These are phyloP conservation scores for Boeremia exigua DNA, from an alignment of 2,329 filamentous ascomycete genomes.

Conservation along the genomic window DNA sequence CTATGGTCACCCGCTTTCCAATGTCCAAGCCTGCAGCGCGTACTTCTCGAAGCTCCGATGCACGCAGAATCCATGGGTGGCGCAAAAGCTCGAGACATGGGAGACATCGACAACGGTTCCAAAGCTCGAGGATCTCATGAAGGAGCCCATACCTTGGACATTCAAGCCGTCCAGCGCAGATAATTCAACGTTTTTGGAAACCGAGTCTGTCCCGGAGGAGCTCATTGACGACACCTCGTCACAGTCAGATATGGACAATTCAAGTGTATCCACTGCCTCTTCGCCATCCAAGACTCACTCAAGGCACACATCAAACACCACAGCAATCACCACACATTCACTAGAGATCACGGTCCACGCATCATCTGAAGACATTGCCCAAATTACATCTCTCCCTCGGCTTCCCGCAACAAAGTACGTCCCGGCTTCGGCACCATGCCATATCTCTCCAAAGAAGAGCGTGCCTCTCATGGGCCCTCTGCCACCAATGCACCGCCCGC, in stretches of 20 bases:
- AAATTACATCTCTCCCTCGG: conserved; percentile 16
- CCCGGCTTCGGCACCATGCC: neutral
- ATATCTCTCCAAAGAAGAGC: conserved; percentile 16
- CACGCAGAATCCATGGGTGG: conserved; percentile 47
- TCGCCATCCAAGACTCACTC: conserved; percentile 22
- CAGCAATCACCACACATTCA: conserved; percentile 22
- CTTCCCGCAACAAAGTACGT: conserved; percentile 12
- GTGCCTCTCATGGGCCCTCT: conserved; percentile 19
- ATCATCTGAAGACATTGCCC: conserved; percentile 33
- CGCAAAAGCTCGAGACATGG: conserved; percentile 42
- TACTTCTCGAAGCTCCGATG: conserved; percentile 48
- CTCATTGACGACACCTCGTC: conserved; percentile 22
- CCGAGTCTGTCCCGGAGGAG: conserved; percentile 33
- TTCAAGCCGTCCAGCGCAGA: conserved; percentile 36
- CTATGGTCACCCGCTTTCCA: conserved; percentile 42
- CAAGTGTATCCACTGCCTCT: conserved; percentile 16
- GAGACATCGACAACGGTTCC: conserved; percentile 28
- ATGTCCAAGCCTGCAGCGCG: conserved; percentile 45
- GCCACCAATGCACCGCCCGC: conserved; percentile 30
- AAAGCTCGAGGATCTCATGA: conserved; percentile 36
- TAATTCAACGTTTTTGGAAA: conserved; percentile 21
- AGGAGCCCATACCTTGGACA: conserved; percentile 41
- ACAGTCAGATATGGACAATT: conserved; percentile 30
- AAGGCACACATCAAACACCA: conserved; percentile 30
- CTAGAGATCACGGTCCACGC: conserved; percentile 42